Percentiles rank a stretch among this genome's conserved stretches.
Conservation (phyloP, 2,329 filamentous ascomycete genomes). For the Colletotrichum eleusines region DNA sequence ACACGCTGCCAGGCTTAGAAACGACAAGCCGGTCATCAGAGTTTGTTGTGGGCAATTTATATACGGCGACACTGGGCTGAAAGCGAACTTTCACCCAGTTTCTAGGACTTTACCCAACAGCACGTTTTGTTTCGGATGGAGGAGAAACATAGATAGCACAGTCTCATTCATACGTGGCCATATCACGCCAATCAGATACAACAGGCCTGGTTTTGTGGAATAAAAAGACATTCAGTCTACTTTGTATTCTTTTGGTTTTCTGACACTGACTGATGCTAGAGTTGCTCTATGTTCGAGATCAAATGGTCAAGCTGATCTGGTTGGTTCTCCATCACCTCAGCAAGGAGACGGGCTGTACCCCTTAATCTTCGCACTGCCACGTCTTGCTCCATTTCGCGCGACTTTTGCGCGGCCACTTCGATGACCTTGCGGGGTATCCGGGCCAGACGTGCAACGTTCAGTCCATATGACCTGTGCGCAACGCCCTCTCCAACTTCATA, state of each 20-base stretch:
- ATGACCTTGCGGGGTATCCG: conserved; percentile 82
- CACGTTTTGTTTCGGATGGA: conserved; percentile 23
- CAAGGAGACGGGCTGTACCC: conserved; percentile 59
- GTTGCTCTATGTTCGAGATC: conserved; percentile 68
- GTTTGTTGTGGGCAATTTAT: neutral
- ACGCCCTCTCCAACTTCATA: conserved; percentile 94
- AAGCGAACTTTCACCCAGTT: neutral
- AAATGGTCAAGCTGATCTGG: conserved; percentile 64
- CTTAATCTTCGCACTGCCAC: conserved; percentile 73
- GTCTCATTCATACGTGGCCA: conserved; percentile 9
- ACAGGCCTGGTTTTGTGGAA: conserved; percentile 16
- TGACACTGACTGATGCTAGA: conserved; percentile 53
- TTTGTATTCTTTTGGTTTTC: neutral
- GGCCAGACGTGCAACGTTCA: conserved; percentile 92
- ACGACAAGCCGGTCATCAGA: neutral
- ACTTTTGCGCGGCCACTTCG: conserved; percentile 84
- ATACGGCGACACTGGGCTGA: neutral
- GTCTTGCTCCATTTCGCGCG: conserved; percentile 81
- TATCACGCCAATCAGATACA: neutral
- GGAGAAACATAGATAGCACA: conserved; percentile 16
- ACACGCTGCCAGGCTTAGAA: neutral
- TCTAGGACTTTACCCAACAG: conserved; percentile 3
- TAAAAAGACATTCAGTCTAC: conserved; percentile 24
- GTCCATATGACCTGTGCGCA: conserved; percentile 91
- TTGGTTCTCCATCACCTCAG: conserved; percentile 53